Conservation (phyloP, 352 stramenopile species). For the Phytopythium helicoides region DNA sequence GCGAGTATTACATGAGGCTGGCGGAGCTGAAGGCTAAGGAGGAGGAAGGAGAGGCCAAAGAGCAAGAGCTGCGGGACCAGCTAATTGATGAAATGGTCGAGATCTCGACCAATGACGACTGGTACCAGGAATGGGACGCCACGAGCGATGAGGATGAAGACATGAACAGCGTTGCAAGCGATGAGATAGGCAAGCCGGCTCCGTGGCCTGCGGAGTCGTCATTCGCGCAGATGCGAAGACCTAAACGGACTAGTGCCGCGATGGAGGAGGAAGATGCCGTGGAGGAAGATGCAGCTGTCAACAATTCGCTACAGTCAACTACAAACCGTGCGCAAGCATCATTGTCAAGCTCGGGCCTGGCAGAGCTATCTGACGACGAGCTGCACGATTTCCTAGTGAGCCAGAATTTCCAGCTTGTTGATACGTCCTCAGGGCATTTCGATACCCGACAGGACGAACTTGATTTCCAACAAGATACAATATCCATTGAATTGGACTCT, state of each 20-base stretch:
- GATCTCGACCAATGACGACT: constrained; percentile 66
- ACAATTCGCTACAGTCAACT: too few species aligned
- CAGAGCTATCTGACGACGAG: constrained; percentile 16
- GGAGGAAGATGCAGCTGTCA: too few species aligned
- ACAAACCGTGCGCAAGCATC: too few species aligned
- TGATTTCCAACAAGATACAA: too few species aligned
- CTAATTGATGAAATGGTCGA: constrained; percentile 54
- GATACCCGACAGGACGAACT: too few species aligned
- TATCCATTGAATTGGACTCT: too few species aligned
- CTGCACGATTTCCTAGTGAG: constrained; percentile 2
- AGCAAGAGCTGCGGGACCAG: constrained; percentile 26
- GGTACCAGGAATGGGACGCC: constrained; percentile 56
- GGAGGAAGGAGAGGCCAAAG: constrained; percentile 11
- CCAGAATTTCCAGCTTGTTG: constrained; percentile 1
- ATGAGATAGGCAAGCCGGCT: not conserved
- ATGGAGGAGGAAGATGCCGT: constrained; percentile 8
- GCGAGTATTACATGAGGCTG: not conserved
- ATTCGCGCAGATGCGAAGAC: constrained; percentile 5
- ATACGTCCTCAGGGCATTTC: not conserved
- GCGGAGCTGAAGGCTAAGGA: constrained; percentile 7
- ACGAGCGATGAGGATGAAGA: constrained; percentile 41
- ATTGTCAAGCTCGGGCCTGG: too few species aligned
- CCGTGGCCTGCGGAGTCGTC: not conserved
- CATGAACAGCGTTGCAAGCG: constrained; percentile 8
- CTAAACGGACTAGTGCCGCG: constrained; percentile 14